These are phyloP conservation scores for Arabidopsis suecica DNA, from an alignment of 345 rosid species.

Conservation along the genomic window DNA sequence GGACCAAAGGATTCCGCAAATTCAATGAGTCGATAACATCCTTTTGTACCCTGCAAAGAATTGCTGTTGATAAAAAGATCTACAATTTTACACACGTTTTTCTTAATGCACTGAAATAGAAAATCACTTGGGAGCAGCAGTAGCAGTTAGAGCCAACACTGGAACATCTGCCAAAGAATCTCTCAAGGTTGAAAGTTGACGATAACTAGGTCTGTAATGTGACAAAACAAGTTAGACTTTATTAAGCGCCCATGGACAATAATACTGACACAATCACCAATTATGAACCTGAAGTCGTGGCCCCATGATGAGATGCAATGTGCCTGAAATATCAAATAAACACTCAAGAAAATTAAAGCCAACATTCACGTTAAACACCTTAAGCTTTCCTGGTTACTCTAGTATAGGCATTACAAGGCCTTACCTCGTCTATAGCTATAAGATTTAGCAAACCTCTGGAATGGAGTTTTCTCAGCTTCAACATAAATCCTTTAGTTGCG, in stretches of 20 bases:
- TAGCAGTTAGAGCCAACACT: constrained; percentile 89
- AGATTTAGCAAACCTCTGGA: constrained; percentile 89
- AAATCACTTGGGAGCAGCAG: constrained; percentile 91
- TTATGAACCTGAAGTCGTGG: constrained; percentile 91
- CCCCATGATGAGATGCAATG: constrained; percentile 99
- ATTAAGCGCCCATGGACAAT: background rate
- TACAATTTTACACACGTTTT: constrained; percentile 4
- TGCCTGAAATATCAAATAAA: constrained; percentile 63
- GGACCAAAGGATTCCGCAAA: constrained; percentile 78
- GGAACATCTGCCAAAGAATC: constrained; percentile 77
- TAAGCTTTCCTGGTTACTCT: constrained; percentile 20
- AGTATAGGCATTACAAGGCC: background rate
- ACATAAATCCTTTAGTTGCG: constrained; percentile 84
- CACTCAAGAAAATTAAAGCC: constrained; percentile 20
- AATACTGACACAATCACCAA: constrained; percentile 26
- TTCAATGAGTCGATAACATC: constrained; percentile 84
- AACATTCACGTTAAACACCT: constrained; percentile 14
- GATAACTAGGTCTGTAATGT: constrained; percentile 75
- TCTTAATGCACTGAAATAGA: constrained; percentile 22
- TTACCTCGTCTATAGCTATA: constrained; percentile 94
- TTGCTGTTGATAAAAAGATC: constrained; percentile 21
- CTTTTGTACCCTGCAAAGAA: constrained; percentile 78
- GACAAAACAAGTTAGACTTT: constrained; percentile 13
- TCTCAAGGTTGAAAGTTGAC: constrained; percentile 86
- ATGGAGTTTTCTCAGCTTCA: constrained; percentile 73